Evolutionary conservation across 495 filamentous ascomycete genomes (phyloP), one percentile per base, ranked within the genome.

Genomic region (Aspergillus conjunctus): DNA sequence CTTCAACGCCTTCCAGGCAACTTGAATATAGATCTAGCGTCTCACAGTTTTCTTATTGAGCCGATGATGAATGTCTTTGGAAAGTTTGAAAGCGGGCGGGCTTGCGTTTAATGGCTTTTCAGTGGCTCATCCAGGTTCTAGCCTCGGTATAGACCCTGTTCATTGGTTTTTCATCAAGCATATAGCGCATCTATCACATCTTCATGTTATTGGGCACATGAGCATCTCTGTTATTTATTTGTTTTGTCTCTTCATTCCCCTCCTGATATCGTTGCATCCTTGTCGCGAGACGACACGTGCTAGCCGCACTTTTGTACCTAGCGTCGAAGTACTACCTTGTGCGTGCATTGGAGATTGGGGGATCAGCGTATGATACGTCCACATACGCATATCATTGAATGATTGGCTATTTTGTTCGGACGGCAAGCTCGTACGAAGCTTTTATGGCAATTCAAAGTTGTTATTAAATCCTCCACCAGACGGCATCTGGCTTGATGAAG

Each of bases 1-100:
- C 58, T 98, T 98, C 75, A 93, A 97, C 77, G 90, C 88, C 64
- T 88, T 88, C 73, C 75, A 83, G 59, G 77, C 56, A 49, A 78
- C 61, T 26, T 80, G 61, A 68, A 43, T 22, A 53, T 60, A 51
- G 21, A 62, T 34, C 48, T 18, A 59, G 43, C 54, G 21, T 56
- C 26, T 34, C 21, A 11, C 58, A 61, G 31, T 57, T 63, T 58
- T 45, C 54, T 54, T 52, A 56, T 45, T 61, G 57, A 62, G 52
- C 57, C 58, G 54, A 64, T 51, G 41, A 60, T 64, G 49, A 61
- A 63, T 50, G 34, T 55, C 50, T 37, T 56, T 63, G 65, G 61
- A 63, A 60, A 64, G 66, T 54, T 58, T 54, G 66, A 68, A 66
- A 64, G 70, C 73, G 63, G 74, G 74, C 65, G 69, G 76, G 76